Conservation (phyloP, 2,329 filamentous ascomycete species). For the Pseudohalonectria lignicola region DNA sequence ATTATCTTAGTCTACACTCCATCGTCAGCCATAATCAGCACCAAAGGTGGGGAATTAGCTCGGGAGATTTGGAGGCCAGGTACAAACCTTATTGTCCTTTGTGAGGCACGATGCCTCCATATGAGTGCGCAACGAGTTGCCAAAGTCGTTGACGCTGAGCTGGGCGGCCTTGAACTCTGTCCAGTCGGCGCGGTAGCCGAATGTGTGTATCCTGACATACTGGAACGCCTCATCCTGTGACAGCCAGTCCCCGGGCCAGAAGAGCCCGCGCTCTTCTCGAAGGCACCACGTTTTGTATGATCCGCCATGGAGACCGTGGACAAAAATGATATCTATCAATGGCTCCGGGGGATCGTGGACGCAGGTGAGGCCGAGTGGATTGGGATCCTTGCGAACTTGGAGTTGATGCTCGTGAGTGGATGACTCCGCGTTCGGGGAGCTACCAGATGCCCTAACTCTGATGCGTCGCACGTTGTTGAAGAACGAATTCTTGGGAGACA, state of each 20-base stretch:
- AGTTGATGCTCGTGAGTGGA: too few relatives aligned
- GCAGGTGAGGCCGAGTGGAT: conserved; percentile 10
- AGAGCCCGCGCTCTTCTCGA: conserved; percentile 13
- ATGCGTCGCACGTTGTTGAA: too few relatives aligned
- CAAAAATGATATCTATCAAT: conserved; percentile 20
- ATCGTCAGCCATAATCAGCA: conserved; percentile 2
- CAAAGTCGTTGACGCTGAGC: conserved; percentile 21
- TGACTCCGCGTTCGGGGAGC: too few relatives aligned
- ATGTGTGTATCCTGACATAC: conserved; percentile 20
- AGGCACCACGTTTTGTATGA: conserved; percentile 23
- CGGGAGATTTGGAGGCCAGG: too few relatives aligned
- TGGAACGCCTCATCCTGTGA: conserved; percentile 17
- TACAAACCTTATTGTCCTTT: background rate
- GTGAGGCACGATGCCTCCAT: conserved; percentile 13
- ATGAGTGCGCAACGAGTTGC: conserved; percentile 17
- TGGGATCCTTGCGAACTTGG: too few relatives aligned
- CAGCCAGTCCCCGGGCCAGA: conserved; percentile 25
- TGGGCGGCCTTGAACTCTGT: conserved; percentile 9
- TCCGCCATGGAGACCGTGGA: conserved; percentile 27
- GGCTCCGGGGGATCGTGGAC: conserved; percentile 7
- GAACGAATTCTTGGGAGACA: too few relatives aligned
- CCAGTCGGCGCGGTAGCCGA: conserved; percentile 24
- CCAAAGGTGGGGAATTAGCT: background rate
- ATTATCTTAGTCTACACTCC: conserved; percentile 21
- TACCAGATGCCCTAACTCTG: too few relatives aligned